These are phyloP conservation scores for Ascochyta fabae DNA, from an alignment of 2,329 filamentous ascomycete genomes.

Conservation along the genomic window DNA sequence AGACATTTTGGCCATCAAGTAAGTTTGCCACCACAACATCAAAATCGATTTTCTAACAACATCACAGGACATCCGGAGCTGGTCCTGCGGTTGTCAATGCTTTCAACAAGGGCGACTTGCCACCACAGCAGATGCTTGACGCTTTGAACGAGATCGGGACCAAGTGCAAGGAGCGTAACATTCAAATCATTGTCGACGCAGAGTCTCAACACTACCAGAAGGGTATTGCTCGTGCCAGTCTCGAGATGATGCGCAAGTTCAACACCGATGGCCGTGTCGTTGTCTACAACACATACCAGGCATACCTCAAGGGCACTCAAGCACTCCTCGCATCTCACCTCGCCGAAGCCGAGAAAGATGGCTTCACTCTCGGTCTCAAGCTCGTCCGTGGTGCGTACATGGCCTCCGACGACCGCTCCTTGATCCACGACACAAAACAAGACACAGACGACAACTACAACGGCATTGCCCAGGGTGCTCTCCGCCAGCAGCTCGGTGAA, in stretches of 20 bases:
- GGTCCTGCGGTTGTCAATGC: slow-evolving; percentile 51
- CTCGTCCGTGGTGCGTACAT: slow-evolving; percentile 66
- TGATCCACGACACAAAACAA: slow-evolving; percentile 63
- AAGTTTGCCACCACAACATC: background rate
- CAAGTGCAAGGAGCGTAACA: slow-evolving; percentile 48
- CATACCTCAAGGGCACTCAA: slow-evolving; percentile 60
- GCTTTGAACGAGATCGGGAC: slow-evolving; percentile 52
- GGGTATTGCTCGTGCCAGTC: slow-evolving; percentile 63
- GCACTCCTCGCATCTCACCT: slow-evolving; percentile 55
- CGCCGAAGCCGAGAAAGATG: slow-evolving; percentile 52
- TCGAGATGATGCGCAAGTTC: slow-evolving; percentile 58
- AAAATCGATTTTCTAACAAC: slow-evolving; percentile 17
- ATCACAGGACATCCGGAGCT: slow-evolving; percentile 52
- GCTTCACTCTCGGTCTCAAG: slow-evolving; percentile 63
- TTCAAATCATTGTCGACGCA: slow-evolving; percentile 56
- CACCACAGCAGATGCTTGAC: slow-evolving; percentile 53
- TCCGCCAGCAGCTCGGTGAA: slow-evolving; percentile 35
- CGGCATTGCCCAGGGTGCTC: slow-evolving; percentile 63
- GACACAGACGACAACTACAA: slow-evolving; percentile 71
- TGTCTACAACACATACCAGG: slow-evolving; percentile 72
- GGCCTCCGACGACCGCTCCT: slow-evolving; percentile 54
- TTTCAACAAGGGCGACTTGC: slow-evolving; percentile 44
- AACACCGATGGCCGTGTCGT: slow-evolving; percentile 57
- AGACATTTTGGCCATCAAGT: slow-evolving; percentile 45
- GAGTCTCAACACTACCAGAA: slow-evolving; percentile 56